A percentile compares a stretch with the other conserved stretches of the same genome.
phyloP scores from a whole-genome alignment of 225 moss, liverwort and hornwort genomes.

The Straminergon stramineum region DNA sequence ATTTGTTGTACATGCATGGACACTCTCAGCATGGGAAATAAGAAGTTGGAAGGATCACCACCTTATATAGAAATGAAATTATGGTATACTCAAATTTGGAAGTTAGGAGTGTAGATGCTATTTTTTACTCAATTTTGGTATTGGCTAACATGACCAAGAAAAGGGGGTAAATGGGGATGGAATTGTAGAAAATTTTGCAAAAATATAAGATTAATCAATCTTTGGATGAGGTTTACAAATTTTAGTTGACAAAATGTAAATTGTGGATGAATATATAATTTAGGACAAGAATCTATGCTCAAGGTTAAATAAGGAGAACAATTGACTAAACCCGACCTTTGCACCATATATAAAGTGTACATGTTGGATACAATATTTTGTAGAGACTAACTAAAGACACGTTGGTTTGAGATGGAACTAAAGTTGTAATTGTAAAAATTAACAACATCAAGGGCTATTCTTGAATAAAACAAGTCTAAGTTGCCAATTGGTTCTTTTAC shows the following conservation, averaged over 20 bases:
- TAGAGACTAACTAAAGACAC: too few relatives aligned
- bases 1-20: neutral
- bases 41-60: neutral
- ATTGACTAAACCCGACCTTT: neutral
- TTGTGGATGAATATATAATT: neutral
- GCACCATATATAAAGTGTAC: rapidly evolving
- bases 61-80: neutral
- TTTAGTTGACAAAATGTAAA: neutral
- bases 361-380: neutral
- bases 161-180: neutral
- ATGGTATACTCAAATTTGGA: neutral
- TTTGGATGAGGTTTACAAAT: neutral
- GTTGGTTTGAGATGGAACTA: neutral
- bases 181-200: neutral
- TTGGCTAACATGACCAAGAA: neutral
- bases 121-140: neutral
- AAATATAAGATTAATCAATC: neutral
- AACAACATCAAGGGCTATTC: rapidly evolving
- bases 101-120: neutral
- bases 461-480: neutral
- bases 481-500: neutral
- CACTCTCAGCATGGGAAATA: rapidly evolving
- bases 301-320: neutral
- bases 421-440: neutral
- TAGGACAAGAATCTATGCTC: rapidly evolving